Evolutionary conservation across 2,329 filamentous ascomycete species (phyloP), one percentile per base, ranked within the genome.

Genomic region (Pezicula neosporulosa): DNA sequence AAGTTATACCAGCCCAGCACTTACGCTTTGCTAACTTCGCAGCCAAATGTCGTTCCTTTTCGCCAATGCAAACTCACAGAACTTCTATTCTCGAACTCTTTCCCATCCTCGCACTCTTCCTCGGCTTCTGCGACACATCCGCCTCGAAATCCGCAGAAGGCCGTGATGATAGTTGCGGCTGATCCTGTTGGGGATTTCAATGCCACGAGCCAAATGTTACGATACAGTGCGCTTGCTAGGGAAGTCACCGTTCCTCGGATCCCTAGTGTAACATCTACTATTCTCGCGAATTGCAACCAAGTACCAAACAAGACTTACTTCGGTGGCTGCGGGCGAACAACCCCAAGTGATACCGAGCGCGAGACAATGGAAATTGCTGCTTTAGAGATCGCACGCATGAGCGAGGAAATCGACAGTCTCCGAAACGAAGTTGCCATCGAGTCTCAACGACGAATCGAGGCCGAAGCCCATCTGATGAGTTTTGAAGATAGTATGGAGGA

Each of bases 121-220:
- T 30, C 43, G 3, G 33, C 52, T 27, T 45, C 56, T 12, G 53
- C 56, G 41, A 36, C 56, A 12, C 59, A 66, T 24, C 60, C 64
- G 18, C 75, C 78, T 13, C 82, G 85, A 15, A 82, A 84, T 56
- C 88, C 90, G 0, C 94, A 97, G 66, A 92, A 88, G 63, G 92
- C 87, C 1, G 84, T 96, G 62, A 97, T 99, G 92, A 88, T 99
- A 51, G 93, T 97, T 15, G 96, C 93, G 0, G 94, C 93, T 3
- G 93, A 99, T 63, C 90, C 94, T 0, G 72, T 89, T 12, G 93
- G 94, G 36, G 94, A 99, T 69, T 97, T 92, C 75, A 97, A 97
- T 65, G 91, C 94, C 12, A 99, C 94, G 0, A 95, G 90, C 5
- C 94, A 97, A 66, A 97, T 99, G 55, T 77, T 99, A 1, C 86